Base-by-base conservation (phyloP, 129 eudicot species). In the Tanacetum coccineum region DNA sequence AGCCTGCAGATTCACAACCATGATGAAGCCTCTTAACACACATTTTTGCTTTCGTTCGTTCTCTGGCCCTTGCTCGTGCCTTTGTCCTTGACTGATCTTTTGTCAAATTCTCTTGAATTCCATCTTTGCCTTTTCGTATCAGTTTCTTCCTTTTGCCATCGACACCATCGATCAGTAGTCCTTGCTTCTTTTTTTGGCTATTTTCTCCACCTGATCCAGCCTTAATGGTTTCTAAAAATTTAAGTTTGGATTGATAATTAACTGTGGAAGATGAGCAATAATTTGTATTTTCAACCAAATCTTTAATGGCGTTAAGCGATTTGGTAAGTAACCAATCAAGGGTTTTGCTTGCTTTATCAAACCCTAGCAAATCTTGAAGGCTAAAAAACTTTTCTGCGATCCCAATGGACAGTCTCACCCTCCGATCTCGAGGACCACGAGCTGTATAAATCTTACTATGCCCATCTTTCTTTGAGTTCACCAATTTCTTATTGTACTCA, bases 341-440 rank as follows among this genome's bases (percentile, higher is more conserved):
- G 48, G 85, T 81, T 59, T 72, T 76, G 72, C 85, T 81, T 9
- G 85, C 81, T 55, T 76, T 81, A 46, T 81, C 85, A 60, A 64
- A 76, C 21, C 85, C 81, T 17, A 81, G 17, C 64, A 76, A 9
- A 18, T 81, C 85, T 67, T 81, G 79, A 54, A 81, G 85, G 61
- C 55, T 59, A 55, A 81, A 81, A 67, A 81, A 81, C 59, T 76
- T 81, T 11, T 48, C 47, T 14, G 85, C 81, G 22, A 72, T 56
- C 9, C 67, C 72, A 55, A 72, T 67, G 11, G 85, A 81, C 39
- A 81, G 47, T 68, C 85, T 71, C 45, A 81, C 66, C 63, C 85
- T 71, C 32, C 81, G 15, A 39, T 72, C 78, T 40, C 81, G 65
- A 14, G 67, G 66, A 3, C 85, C 85, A 14, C 72, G 85, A 13